These are phyloP conservation scores for Hyaloscypha variabilis DNA, from an alignment of 495 filamentous ascomycete genomes.

Conservation along the genomic window DNA sequence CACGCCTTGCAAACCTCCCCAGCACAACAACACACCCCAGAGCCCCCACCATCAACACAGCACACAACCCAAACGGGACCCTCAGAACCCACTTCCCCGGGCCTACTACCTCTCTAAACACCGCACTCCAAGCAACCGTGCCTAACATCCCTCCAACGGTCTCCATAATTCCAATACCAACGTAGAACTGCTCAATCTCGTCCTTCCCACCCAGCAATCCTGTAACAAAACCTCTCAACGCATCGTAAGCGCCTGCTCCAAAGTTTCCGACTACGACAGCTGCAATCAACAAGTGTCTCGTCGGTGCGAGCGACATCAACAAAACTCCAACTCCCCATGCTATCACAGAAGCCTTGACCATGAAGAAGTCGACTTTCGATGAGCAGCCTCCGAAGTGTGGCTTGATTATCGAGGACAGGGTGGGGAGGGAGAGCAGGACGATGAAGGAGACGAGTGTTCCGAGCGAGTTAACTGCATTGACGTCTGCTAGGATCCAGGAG, in stretches of 20 bases:
- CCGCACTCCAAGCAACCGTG: constrained; percentile 12
- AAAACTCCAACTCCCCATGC: background rate
- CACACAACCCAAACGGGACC: constrained; percentile 6
- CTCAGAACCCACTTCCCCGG: background rate
- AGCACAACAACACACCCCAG: constrained; percentile 9
- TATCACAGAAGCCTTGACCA: constrained; percentile 6
- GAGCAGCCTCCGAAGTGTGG: background rate
- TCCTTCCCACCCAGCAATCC: background rate
- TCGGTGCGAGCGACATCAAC: constrained; percentile 9
- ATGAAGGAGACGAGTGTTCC: constrained; percentile 7
- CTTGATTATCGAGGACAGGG: constrained; percentile 1
- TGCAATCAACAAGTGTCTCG: background rate
- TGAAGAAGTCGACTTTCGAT: constrained; percentile 10
- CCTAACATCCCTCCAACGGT: constrained; percentile 10
- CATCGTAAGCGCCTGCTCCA: constrained; percentile 5
- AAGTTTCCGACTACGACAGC: background rate
- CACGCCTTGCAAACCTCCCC: constrained; percentile 3
- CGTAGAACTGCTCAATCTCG: constrained; percentile 14
- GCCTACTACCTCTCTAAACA: constrained; percentile 8
- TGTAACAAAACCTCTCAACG: constrained; percentile 13
- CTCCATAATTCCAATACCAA: constrained; percentile 19
- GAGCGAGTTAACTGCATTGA: constrained; percentile 7
- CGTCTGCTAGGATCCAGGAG: constrained; percentile 14
- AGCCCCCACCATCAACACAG: background rate
- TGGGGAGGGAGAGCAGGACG: constrained; percentile 13